These are phyloP conservation scores for Dendrocalamus sinicus DNA, from an alignment of 176 grass and related monocot genomes.

Conservation along the genomic window DNA sequence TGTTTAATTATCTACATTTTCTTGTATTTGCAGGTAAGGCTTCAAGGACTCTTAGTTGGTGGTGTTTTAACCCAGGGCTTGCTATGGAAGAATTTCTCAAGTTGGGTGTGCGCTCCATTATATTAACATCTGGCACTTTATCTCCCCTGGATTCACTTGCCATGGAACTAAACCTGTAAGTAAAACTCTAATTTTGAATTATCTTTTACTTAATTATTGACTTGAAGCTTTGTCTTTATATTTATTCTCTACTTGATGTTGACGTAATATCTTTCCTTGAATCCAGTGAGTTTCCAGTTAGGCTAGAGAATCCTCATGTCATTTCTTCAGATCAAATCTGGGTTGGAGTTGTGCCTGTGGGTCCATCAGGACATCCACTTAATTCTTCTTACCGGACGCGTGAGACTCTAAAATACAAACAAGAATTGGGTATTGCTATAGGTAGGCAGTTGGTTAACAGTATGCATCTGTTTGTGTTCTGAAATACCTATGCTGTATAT, in stretches of 20 bases:
- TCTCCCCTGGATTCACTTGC: slow-evolving; percentile 94
- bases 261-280: slow-evolving; percentile 46
- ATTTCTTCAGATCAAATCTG: slow-evolving; percentile 91
- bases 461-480: slow-evolving; percentile 41
- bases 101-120: slow-evolving; percentile 80
- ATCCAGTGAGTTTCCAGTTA: slow-evolving; percentile 87
- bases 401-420: slow-evolving; percentile 89
- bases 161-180: slow-evolving; percentile 94
- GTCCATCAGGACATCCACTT: slow-evolving; percentile 88
- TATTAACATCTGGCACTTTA: slow-evolving; percentile 98
- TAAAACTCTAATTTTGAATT: slow-evolving; percentile 35
- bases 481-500: slow-evolving; percentile 24
- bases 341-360: slow-evolving; percentile 86
- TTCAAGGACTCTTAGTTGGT: slow-evolving; percentile 90
- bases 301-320: slow-evolving; percentile 97
- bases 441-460: slow-evolving; percentile 54
- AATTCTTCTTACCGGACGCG: slow-evolving; percentile 87
- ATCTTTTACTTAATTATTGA: slow-evolving; percentile 36
- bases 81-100: slow-evolving; percentile 93
- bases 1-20: slow-evolving; percentile 34
- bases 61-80: slow-evolving; percentile 97
- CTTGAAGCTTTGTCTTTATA: slow-evolving; percentile 34
- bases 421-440: slow-evolving; percentile 89
- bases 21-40: slow-evolving; percentile 62
- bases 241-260: slow-evolving; percentile 26